Evolutionary conservation across 2,329 filamentous ascomycete species (phyloP), one percentile per base, ranked within the genome.

Genomic region (Sclerotinia minor): DNA sequence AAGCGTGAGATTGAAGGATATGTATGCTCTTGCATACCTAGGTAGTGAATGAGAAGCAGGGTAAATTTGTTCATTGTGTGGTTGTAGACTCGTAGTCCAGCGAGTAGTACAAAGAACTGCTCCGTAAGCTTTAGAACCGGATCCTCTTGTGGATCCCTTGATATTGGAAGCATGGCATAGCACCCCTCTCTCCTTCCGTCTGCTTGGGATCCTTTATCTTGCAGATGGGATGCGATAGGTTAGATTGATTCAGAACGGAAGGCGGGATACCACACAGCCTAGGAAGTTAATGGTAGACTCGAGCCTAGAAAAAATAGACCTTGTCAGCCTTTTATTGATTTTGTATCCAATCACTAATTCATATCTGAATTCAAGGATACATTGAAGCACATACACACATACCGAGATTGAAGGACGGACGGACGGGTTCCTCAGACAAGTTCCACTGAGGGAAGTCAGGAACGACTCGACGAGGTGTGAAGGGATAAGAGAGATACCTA

Each of bases 1-100:
- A 60, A n/a, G 58, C 17, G 44, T 60, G 44, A 60, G 58, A 60
- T 60, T 24, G 44, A 60, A 38, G n/a, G 45, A 61, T 61, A 61
- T 50, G 45, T 61, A 61, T 50, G 45, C 45, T 61, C 59, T 61
- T 61, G 45, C 59, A 61, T 38, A 29, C 29, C 29, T 29, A 29
- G 29, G 5, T 29, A 38, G 11, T 45, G 8, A 26, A 49, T 38
- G 29, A 13, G 45, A 21, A 21, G 24, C 59, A 61, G 24, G 59
- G 47, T 61, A 49, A 6, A 60, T 35, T 21, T 38, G 21, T 50
- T 32, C 32, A 55, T 38, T 55, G 53, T 55, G 13, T 24, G 53
- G 32, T 55, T 24, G 53, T n/a, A 24, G 21, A 38, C 59, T 38
- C 35, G 24, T 41, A 26, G n/a, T 50, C 45, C 15, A 38, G 45